Conservation (phyloP, 2,329 filamentous ascomycete genomes). For the Neophaeococcomyces aloes region DNA sequence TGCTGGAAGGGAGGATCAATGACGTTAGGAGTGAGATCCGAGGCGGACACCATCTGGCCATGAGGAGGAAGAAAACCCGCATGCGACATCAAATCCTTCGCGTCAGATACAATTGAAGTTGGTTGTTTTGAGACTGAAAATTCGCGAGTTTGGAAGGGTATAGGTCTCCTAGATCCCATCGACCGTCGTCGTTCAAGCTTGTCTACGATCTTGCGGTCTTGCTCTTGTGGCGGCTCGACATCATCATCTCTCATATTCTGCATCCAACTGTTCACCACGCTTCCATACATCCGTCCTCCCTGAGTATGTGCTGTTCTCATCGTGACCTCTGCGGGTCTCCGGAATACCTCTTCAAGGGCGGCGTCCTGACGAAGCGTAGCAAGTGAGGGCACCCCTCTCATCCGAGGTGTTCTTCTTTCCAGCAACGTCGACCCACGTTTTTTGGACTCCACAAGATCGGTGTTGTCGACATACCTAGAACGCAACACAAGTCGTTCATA, state of each 20-base stretch:
- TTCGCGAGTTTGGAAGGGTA: constrained; percentile 34
- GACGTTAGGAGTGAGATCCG: constrained; percentile 37
- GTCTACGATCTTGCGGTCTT: constrained; percentile 49
- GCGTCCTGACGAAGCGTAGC: constrained; percentile 82
- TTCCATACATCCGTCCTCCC: constrained; percentile 63
- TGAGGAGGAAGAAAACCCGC: constrained; percentile 25
- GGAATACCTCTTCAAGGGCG: constrained; percentile 84
- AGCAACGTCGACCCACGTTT: constrained; percentile 41
- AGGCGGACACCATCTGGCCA: constrained; percentile 28
- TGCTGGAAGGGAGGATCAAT: constrained; percentile 38
- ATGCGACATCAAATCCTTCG: constrained; percentile 37
- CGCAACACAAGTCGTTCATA: constrained; percentile 78
- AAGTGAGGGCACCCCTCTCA: constrained; percentile 75
- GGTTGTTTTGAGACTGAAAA: constrained; percentile 37
- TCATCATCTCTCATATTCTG: constrained; percentile 50
- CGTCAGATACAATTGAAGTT: constrained; percentile 48
- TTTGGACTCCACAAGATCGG: constrained; percentile 69
- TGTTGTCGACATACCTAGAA: constrained; percentile 66
- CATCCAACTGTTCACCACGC: constrained; percentile 86
- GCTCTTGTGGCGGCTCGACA: constrained; percentile 48
- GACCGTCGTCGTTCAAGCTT: constrained; percentile 45
- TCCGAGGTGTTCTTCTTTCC: constrained; percentile 49
- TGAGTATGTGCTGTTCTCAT: constrained; percentile 50
- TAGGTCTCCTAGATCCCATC: constrained; percentile 27
- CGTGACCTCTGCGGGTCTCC: constrained; percentile 56